phyloP scores from a whole-genome alignment of 2,329 filamentous ascomycete species.

The Alternaria atra region DNA sequence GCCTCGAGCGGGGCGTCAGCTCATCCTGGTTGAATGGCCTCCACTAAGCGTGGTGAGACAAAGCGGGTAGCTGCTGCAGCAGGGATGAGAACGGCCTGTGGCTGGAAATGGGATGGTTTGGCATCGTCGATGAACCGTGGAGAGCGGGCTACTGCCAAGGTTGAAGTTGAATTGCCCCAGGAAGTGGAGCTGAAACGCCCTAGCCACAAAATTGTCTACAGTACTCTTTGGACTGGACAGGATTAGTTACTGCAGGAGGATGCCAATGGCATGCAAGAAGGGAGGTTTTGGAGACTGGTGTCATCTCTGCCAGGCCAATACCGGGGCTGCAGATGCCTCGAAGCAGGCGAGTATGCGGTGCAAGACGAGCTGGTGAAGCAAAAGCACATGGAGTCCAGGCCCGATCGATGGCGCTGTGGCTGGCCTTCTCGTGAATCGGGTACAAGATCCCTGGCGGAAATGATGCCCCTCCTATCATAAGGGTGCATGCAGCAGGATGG shows the following conservation, averaged over 20 bases:
- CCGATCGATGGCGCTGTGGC: conserved; percentile 42
- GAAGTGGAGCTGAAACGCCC: conserved; percentile 25
- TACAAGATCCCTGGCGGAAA: conserved; percentile 23
- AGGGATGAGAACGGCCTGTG: conserved; percentile 35
- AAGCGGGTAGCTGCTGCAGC: conserved; percentile 32
- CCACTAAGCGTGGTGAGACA: conserved; percentile 40
- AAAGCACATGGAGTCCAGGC: conserved; percentile 31
- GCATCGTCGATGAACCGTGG: conserved; percentile 46
- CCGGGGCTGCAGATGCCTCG: neutral
- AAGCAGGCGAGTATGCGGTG: neutral
- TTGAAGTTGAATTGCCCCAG: conserved; percentile 23
- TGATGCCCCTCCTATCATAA: conserved; percentile 30
- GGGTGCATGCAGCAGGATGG: conserved; percentile 31
- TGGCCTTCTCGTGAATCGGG: conserved; percentile 31
- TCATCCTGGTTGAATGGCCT: conserved; percentile 33
- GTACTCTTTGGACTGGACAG: neutral
- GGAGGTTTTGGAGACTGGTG: neutral
- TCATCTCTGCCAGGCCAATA: neutral
- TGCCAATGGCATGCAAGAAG: neutral
- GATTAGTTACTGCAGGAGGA: neutral
- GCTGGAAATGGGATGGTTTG: conserved; percentile 36
- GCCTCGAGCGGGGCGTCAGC: conserved; percentile 46
- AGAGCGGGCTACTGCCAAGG: conserved; percentile 31
- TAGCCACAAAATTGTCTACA: conserved; percentile 3
- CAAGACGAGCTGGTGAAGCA: conserved; percentile 10